A percentile compares a stretch with the other conserved stretches of the same genome.
Evolutionary conservation across 441 rosid species (phyloP).

Genomic region (Dalechampia spathulata): DNA sequence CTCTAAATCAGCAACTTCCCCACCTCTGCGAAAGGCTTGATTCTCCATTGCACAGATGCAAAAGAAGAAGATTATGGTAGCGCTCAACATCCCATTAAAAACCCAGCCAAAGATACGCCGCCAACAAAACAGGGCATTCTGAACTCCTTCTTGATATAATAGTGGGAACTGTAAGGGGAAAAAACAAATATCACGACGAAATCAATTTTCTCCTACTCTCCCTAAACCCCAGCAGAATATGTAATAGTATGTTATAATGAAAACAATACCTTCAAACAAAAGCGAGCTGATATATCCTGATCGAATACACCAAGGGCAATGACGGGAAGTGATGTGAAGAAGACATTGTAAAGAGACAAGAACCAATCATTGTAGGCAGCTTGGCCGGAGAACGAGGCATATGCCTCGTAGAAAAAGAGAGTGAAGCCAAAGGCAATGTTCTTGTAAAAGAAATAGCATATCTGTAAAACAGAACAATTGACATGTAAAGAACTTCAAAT

Average conservation of each 20-base stretch:
- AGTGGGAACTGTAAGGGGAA: conserved; percentile 80
- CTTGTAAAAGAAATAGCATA: conserved; percentile 98
- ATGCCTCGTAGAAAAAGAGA: conserved; percentile 75
- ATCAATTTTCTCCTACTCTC: no score
- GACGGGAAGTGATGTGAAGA: conserved; percentile 97
- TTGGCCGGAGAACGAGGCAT: conserved; percentile 85
- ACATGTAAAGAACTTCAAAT: conserved; percentile 7
- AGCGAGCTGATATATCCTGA: conserved; percentile 74
- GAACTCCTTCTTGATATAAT: conserved; percentile 93
- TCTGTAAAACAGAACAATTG: conserved; percentile 37
- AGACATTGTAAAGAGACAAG: conserved; percentile 69
- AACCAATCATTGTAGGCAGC: conserved; percentile 87
- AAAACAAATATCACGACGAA: not conserved
- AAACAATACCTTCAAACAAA: conserved; percentile 54
- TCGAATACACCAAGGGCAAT: conserved; percentile 91
- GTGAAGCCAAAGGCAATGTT: conserved; percentile 88
- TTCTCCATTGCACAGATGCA: conserved; percentile 54
- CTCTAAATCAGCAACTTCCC: conserved; percentile 68
- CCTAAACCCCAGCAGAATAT: no score
- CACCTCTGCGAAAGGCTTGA: conserved; percentile 69
- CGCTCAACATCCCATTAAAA: conserved; percentile 50
- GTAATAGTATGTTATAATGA: no score
- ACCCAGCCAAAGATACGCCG: conserved; percentile 69
- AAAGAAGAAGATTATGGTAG: conserved; percentile 70
- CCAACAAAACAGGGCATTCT: conserved; percentile 85